These are phyloP conservation scores for Phytopythium mirpurense DNA, from an alignment of 352 stramenopile genomes.

Conservation along the genomic window DNA sequence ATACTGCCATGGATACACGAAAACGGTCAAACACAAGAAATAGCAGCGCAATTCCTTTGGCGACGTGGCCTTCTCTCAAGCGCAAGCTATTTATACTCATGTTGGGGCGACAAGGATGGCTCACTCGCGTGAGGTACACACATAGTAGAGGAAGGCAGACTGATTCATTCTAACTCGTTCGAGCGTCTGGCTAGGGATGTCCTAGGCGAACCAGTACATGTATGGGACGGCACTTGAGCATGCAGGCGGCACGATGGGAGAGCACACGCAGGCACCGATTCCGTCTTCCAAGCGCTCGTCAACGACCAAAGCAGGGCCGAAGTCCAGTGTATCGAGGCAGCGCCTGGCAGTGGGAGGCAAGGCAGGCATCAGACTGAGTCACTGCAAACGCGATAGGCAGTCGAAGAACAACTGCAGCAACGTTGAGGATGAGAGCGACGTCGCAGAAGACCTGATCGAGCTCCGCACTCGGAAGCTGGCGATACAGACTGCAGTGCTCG, in stretches of 20 bases:
- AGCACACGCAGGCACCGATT: neutral
- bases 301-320: neutral
- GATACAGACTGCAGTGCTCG: conserved; percentile 28
- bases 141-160: no score
- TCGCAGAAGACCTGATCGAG: neutral
- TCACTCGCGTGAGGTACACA: no score
- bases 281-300: neutral
- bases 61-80: neutral
- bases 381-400: neutral
- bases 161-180: no score
- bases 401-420: conserved; percentile 1
- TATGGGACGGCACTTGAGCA: neutral
- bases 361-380: neutral
- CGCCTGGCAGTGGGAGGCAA: neutral
- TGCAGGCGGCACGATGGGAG: neutral
- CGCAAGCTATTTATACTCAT: conserved; percentile 1
- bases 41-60: conserved; percentile 3
- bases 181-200: neutral
- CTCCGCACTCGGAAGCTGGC: conserved; percentile 12
- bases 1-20: conserved; percentile 1
- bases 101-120: neutral
- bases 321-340: neutral
- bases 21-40: neutral
- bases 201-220: neutral
- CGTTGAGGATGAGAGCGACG: neutral